These are phyloP conservation scores for Xylaria curta DNA, from an alignment of 495 filamentous ascomycete species.

Conservation along the genomic window DNA sequence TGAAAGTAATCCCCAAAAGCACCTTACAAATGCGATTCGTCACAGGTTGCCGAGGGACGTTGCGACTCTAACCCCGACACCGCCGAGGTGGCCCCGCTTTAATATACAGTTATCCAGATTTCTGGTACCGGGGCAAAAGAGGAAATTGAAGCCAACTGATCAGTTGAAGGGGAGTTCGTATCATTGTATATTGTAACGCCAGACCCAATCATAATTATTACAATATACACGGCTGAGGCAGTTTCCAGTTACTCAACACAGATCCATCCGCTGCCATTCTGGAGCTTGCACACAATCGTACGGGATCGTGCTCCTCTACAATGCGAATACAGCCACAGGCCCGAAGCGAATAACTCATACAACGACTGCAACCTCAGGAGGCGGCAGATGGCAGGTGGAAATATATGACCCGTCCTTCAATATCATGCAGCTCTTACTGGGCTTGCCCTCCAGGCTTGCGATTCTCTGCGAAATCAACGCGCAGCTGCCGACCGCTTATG, in stretches of 20 bases:
- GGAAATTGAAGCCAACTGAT: not conserved
- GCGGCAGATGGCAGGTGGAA: not conserved
- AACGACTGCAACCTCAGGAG: not conserved
- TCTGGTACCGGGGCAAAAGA: not conserved
- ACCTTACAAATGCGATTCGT: conserved; percentile 22
- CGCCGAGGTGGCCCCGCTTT: conserved; percentile 14
- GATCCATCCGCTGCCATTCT: not conserved
- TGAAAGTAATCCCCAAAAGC: not conserved
- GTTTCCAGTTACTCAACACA: not conserved
- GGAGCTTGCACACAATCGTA: not conserved
- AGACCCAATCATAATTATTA: conserved; percentile 16
- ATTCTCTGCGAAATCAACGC: conserved; percentile 64
- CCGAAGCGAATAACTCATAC: conserved; percentile 18
- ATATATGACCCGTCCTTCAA: not conserved
- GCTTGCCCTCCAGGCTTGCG: not conserved
- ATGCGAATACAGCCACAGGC: conserved; percentile 9
- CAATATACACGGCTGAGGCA: conserved; percentile 7
- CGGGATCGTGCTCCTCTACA: not conserved
- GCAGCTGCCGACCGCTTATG: conserved; percentile 70
- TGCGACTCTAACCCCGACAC: conserved; percentile 14
- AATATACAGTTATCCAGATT: not conserved
- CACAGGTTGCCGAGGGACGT: conserved; percentile 23
- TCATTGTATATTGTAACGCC: conserved; percentile 26
- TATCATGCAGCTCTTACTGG: not conserved
- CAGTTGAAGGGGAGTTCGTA: conserved; percentile 22